These are phyloP conservation scores for Auricularia auricula-judae DNA, from an alignment of 768 basidiomycete genomes.

Conservation along the genomic window DNA sequence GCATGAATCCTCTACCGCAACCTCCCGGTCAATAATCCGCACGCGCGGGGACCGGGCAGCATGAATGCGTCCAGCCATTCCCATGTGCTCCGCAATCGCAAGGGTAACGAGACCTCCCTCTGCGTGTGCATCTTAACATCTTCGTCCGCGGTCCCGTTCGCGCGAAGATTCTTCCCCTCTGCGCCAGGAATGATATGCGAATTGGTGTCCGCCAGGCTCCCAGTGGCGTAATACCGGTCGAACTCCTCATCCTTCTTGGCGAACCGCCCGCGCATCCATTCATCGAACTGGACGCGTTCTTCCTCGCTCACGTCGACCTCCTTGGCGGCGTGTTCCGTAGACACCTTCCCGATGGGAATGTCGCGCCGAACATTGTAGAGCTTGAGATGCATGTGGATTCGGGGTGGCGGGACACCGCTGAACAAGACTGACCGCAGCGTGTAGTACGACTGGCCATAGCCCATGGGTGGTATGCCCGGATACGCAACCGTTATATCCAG, in stretches of 20 bases:
- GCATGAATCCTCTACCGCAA: background rate
- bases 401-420: slow-evolving; percentile 68
- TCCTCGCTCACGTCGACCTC: slow-evolving; percentile 38
- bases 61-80: slow-evolving; percentile 61
- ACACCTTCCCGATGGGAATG: slow-evolving; percentile 59
- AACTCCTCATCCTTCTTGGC: slow-evolving; percentile 73
- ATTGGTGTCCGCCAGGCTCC: slow-evolving; percentile 27
- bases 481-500: slow-evolving; percentile 91
- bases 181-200: background rate
- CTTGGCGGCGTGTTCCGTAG: slow-evolving; percentile 22
- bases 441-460: slow-evolving; percentile 82
- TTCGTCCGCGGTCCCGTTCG: background rate
- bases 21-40: slow-evolving; percentile 37
- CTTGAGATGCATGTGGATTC: slow-evolving; percentile 79
- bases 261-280: slow-evolving; percentile 80
- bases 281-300: slow-evolving; percentile 62
- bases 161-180: background rate
- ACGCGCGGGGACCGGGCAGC: slow-evolving; percentile 48
- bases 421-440: slow-evolving; percentile 84
- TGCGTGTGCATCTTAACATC: background rate
- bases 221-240: slow-evolving; percentile 47
- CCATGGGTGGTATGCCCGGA: slow-evolving; percentile 74
- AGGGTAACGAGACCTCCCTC: slow-evolving; percentile 30
- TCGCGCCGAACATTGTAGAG: slow-evolving; percentile 56
- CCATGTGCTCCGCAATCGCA: slow-evolving; percentile 39